Base-by-base conservation (phyloP, 441 rosid species). In the Adansonia grandidieri region DNA sequence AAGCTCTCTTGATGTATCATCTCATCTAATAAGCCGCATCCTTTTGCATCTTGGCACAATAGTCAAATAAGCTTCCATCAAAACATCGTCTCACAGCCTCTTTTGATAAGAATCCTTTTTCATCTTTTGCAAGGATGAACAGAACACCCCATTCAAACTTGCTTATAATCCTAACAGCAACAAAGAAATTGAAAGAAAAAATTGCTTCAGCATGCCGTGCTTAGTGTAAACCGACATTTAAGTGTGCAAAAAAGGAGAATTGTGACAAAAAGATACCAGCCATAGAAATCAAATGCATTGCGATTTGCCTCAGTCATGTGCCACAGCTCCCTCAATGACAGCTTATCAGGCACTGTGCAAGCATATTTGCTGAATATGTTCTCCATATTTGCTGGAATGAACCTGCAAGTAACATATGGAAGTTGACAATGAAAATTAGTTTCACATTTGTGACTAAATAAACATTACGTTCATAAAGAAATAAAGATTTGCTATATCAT, bases 291-390 rank as follows among this genome's bases (percentile, higher is more conserved):
- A 19, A 28, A 82, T 3, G 84, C 85, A 17, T 67, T 81, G 1
- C 85, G 87, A 47, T 82, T 82, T 56, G 82, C 87, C 69, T 84
- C 57, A 3, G 85, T 84, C 85, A 82, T 71, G 28, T 82, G 74
- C 87, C 87, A 82, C 37, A 84, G 66, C 74, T 84, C 87, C 63
- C 63, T 69, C 51, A 82, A 51, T 51, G 71, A 80, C 7, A 84
- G 64, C 76, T 80, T 84, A 44, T 78, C 85, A 6, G 80, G 85
- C 8, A 82, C 19, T 0, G 80, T 82, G 17, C 51, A 76, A 0
- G 85, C 83, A 54, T 82, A 84, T 60, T 84, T 84, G 78, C 87
- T 84, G 56, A 84, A 84, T 40, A 82, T 58, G 44, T 82, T 77
- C 81, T 84, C 87, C 51, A 84, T 76, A 66, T 67, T 75, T 58